Evolutionary conservation across 305 asterid species (phyloP).

Genomic region (Fraxinus paxiana): DNA sequence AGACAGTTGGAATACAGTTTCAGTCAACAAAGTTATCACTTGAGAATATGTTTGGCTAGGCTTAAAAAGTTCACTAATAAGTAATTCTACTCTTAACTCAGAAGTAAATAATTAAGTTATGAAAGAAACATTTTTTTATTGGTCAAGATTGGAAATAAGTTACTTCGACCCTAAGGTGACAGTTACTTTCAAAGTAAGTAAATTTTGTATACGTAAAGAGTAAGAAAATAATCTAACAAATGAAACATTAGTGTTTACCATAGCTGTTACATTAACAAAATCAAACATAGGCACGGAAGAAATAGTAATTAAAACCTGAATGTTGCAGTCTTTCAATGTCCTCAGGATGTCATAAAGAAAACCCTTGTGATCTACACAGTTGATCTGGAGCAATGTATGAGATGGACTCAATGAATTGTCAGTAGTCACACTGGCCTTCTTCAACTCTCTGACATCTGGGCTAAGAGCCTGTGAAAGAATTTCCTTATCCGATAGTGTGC

Average conservation of each 20-base stretch:
- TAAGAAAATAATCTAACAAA: not conserved
- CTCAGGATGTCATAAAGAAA: conserved; percentile 72
- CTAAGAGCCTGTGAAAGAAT: conserved; percentile 60
- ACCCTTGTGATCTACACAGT: conserved; percentile 76
- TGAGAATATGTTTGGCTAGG: not conserved
- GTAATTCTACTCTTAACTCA: not conserved
- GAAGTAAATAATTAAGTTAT: not conserved
- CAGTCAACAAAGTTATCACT: conserved; percentile 5
- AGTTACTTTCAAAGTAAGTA: not conserved
- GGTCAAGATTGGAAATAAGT: not conserved
- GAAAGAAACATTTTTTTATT: not conserved
- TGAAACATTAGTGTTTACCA: conserved; percentile 3
- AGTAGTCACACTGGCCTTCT: conserved; percentile 47
- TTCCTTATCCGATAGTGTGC: conserved; percentile 52
- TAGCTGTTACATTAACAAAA: not conserved
- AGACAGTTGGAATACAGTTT: conserved; percentile 9
- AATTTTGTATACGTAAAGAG: not conserved
- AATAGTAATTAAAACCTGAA: conserved; percentile 46
- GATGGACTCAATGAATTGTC: conserved; percentile 78
- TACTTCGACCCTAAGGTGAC: not conserved
- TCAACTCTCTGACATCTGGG: conserved; percentile 56
- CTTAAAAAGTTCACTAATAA: not conserved
- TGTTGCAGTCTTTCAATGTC: conserved; percentile 64
- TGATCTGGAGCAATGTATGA: conserved; percentile 82
- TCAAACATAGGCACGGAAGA: conserved; percentile 1